Conservation (phyloP, 2,329 filamentous ascomycete genomes). For the Alternaria alternata region DNA sequence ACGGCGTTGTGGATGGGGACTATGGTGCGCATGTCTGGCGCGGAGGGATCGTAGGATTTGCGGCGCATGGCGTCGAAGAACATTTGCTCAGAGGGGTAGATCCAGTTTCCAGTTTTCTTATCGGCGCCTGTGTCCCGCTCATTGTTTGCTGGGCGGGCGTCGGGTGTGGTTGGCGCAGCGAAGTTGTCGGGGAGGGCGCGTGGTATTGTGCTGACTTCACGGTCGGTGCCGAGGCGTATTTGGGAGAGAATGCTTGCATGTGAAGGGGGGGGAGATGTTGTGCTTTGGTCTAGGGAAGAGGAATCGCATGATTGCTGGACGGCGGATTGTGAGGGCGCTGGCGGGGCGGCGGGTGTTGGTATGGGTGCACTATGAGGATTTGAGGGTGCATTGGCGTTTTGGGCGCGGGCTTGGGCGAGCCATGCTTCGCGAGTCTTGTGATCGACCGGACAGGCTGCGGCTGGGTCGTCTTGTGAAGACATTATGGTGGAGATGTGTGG, state of each 20-base stretch:
- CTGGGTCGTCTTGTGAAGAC: conserved; percentile 44
- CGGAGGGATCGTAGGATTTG: conserved; percentile 78
- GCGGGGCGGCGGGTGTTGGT: conserved; percentile 31
- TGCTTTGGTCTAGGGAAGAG: conserved; percentile 44
- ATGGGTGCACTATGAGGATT: conserved; percentile 28
- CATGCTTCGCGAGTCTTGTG: conserved; percentile 87
- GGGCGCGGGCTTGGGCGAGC: conserved; percentile 73
- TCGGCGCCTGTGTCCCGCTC: conserved; percentile 76
- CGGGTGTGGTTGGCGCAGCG: conserved; percentile 36
- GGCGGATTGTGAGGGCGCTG: conserved; percentile 21
- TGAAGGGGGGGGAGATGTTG: conserved; percentile 30
- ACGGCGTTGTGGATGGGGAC: conserved; percentile 99
- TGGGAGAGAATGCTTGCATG: conserved; percentile 33
- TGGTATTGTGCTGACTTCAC: conserved; percentile 52
- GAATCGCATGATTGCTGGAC: conserved; percentile 50
- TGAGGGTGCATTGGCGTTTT: conserved; percentile 30
- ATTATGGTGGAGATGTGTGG: conserved; percentile 23
- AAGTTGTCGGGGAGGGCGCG: conserved; percentile 42
- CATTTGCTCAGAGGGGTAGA: conserved; percentile 96
- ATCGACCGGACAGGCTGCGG: conserved; percentile 79
- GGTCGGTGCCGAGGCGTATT: conserved; percentile 55
- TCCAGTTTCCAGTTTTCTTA: conserved; percentile 82
- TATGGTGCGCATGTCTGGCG: conserved; percentile 84
- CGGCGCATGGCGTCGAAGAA: conserved; percentile 97
- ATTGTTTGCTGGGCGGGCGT: conserved; percentile 68